These are phyloP conservation scores for Cyberlindnera maritima DNA, from an alignment of 805 yeast genomes.

Conservation along the genomic window DNA sequence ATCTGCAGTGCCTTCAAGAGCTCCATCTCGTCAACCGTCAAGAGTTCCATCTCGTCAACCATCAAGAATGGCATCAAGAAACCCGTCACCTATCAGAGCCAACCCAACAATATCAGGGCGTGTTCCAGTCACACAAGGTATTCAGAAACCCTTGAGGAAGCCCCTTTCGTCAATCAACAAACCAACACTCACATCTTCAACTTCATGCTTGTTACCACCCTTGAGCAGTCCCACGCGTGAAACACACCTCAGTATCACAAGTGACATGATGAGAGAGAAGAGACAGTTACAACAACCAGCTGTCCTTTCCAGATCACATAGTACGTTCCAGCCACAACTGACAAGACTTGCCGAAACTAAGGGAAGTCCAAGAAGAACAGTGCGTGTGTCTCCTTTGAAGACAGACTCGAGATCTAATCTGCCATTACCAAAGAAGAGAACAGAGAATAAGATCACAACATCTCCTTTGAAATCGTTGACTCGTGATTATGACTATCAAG, in stretches of 20 bases:
- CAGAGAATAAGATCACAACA: constrained; percentile 21
- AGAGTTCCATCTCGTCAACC: constrained; percentile 17
- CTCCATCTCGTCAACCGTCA: constrained; percentile 17
- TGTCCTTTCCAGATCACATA: constrained; percentile 19
- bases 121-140: constrained; percentile 14
- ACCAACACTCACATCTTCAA: constrained; percentile 16
- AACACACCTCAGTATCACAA: constrained; percentile 6
- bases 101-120: constrained; percentile 8
- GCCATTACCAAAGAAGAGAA: constrained; percentile 5
- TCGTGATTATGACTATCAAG: constrained; percentile 16
- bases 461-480: constrained; percentile 28
- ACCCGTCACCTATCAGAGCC: constrained; percentile 19
- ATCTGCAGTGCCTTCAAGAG: constrained; percentile 20
- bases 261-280: constrained; percentile 14
- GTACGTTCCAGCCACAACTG: constrained; percentile 25
- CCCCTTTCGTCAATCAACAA: constrained; percentile 6
- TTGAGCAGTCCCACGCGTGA: constrained; percentile 17
- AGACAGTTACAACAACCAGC: constrained; percentile 13
- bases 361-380: constrained; percentile 15
- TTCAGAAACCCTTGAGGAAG: constrained; percentile 24
- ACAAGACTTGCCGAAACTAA: constrained; percentile 17
- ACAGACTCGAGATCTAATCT: constrained; percentile 14
- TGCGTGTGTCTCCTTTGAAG: constrained; percentile 18
- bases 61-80: constrained; percentile 16
- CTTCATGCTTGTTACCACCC: constrained; percentile 15